phyloP scores from a whole-genome alignment of 1,139 yeast genomes.

The Candida albicans region DNA sequence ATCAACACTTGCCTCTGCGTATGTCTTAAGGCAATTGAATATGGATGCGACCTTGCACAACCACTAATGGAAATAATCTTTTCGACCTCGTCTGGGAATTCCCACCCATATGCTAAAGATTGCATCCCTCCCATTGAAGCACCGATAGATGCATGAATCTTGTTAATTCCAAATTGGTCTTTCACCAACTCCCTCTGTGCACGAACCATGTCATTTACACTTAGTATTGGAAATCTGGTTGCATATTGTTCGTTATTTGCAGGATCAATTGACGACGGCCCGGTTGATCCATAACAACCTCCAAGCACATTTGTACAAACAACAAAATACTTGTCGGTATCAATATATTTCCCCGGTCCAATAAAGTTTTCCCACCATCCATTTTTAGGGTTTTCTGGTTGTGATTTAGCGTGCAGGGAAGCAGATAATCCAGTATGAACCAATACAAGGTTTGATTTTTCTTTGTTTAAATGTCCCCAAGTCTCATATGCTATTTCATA shows the following conservation, averaged over 20 bases:
- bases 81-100: conserved; percentile 74
- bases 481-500: conserved; percentile 86
- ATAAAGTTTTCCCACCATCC: conserved; percentile 98
- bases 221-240: conserved; percentile 82
- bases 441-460: conserved; percentile 68
- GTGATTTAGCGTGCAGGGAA: conserved; percentile 92
- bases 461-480: conserved; percentile 62
- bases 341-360: conserved; percentile 79
- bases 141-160: conserved; percentile 79
- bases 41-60: conserved; percentile 92
- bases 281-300: conserved; percentile 94
- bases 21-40: conserved; percentile 89
- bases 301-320: conserved; percentile 91
- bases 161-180: conserved; percentile 59
- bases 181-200: conserved; percentile 74
- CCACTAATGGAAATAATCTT: conserved; percentile 80
- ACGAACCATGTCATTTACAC: conserved; percentile 87
- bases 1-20: conserved; percentile 90
- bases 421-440: conserved; percentile 92
- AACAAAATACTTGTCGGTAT: conserved; percentile 77
- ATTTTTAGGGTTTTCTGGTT: conserved; percentile 60
- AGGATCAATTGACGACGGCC: conserved; percentile 84
- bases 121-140: conserved; percentile 99
- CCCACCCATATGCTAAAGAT: conserved; percentile 82
- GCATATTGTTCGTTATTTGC: conserved; percentile 68